Base-by-base conservation (phyloP, 495 filamentous ascomycete species). In the Amphirosellinia nigrospora region DNA sequence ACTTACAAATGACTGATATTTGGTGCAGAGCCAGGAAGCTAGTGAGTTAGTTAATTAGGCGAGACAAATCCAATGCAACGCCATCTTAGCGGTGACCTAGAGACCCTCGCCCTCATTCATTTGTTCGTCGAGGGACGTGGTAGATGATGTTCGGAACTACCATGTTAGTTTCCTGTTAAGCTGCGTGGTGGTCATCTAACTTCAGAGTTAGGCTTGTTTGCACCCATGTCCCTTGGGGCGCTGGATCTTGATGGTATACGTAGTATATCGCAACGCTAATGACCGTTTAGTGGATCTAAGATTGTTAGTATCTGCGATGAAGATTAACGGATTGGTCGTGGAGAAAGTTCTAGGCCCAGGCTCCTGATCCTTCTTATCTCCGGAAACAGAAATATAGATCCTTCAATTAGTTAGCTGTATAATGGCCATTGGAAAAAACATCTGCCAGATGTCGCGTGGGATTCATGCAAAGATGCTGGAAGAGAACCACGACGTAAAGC, bases 391-490 rank as follows among this genome's bases (percentile, higher is more conserved):
- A 23, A 36, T 21, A 13, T 6, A n/a, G 55, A 58, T 58, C 30
- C 55, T 58, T 8, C 10, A 13, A 15, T 28, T 2, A 26, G 11
- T 26, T 26, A 23, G 11, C 6, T 41, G 41, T 50, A 11, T 19
- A 52, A 30, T 61, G 55, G 23, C 36, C 43, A 28, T 45, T 46
- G 30, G 30, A 10, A 39, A 53, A 63, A 38, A 71, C 69, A 72
- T 73, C 71, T 50, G 64, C 66, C 72, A 28, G 71, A 73, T 70
- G 71, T 62, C 13, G 46, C 43, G 61, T 55, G 34, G 64, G 48
- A 58, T 74, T 72, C 72, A 72, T 74, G 68, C 70, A 41, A 71
- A 70, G 70, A 72, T 74, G 21, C 32, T 23, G n/a, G 56, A 34
- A 65, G 26, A 60, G 62, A 69, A 61, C 59, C 68, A 55, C 62